Base-by-base conservation (phyloP, 805 yeast genomes). In the Ogataea nitratoaversa region DNA sequence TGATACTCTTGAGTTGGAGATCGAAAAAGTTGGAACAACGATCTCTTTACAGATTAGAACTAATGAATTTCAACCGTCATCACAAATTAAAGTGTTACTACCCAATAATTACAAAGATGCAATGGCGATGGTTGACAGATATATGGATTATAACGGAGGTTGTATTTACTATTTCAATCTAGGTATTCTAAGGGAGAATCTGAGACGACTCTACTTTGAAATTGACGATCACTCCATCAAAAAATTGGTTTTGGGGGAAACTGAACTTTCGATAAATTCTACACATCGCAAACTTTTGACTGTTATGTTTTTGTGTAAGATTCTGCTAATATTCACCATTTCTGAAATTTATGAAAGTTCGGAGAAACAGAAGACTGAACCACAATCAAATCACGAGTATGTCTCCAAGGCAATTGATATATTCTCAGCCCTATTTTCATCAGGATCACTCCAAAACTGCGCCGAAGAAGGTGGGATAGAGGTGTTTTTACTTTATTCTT, bases 111-210 rank as follows among this genome's bases (percentile, higher is more conserved):
- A 79, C 46, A 72, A 82, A 0, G 78, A 81, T 53, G 86, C 89
- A 5, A 70, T 78, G 68, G 56, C 77, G 9, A 60, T 80, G 33
- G 79, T 82, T 2, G 87, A 82, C 50, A 79, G 83, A 0, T 82
- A 82, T 47, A 71, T 82, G 40, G 77, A 79, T 39, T 82, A 80
- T 56, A 82, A 81, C 48, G 88, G 80, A 54, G 89, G 86, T 1
- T 82, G 89, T 49, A 79, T 82, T 53, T 82, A 82, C 62, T 82
- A 82, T 53, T 81, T 82, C 65, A 82, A 82, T 51, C 88, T 82
- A 55, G 89, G 89, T 1, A 52, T 80, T 14, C 79, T 81, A 19
- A 79, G 78, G 49, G 71, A 73, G 47, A 78, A 74, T 45, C 54
- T 82, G 38, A 72, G 72, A 63, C 68, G 76, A 43, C 63, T 81